Evolutionary conservation across 345 rosid species (phyloP).

Genomic region (thale cress (Arabidopsis thaliana)): DNA sequence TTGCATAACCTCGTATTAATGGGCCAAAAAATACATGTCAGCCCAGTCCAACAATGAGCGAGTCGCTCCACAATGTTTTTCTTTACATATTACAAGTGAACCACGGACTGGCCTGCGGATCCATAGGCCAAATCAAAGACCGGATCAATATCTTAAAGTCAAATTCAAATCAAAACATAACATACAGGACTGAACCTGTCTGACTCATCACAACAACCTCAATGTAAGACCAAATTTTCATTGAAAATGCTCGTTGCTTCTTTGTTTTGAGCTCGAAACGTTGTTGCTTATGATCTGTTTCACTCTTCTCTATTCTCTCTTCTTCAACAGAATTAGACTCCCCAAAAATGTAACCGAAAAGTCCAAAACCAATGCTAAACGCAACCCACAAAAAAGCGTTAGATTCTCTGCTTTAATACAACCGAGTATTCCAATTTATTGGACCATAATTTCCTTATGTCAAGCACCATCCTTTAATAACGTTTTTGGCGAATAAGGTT

Average conservation of each 20-base stretch:
- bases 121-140: neutral
- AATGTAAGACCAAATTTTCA: neutral
- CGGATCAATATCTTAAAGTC: neutral
- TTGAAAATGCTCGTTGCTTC: neutral
- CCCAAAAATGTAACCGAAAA: neutral
- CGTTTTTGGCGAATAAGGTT: neutral
- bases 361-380: neutral
- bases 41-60: neutral
- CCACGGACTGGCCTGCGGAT: neutral
- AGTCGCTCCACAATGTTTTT: neutral
- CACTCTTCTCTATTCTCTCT: neutral
- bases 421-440: neutral
- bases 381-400: neutral
- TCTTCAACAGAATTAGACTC: neutral
- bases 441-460: neutral
- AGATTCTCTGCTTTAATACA: neutral
- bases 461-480: neutral
- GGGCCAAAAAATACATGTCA: neutral
- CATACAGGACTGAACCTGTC: neutral
- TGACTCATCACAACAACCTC: neutral
- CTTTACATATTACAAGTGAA: neutral
- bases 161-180: neutral
- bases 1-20: no score
- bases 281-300: neutral
- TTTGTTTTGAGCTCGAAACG: neutral